Evolutionary conservation across 805 yeast species (phyloP).

Genomic region (Maudiozyma turicensis): DNA sequence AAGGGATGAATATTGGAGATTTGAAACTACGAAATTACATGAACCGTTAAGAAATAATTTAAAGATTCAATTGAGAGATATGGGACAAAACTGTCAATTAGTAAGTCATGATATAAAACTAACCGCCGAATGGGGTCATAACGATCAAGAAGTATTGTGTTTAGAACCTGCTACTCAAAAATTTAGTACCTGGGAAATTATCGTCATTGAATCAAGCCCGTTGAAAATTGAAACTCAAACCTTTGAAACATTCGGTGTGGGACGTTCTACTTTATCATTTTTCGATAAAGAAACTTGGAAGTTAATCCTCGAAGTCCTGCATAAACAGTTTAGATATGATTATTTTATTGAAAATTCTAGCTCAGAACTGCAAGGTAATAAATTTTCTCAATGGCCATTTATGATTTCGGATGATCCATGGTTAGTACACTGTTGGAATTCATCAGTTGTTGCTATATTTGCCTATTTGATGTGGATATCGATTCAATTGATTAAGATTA

Average conservation of each 20-base stretch:
- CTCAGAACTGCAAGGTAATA: conserved; percentile 1
- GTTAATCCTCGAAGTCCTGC: conserved; percentile 7
- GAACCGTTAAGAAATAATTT: conserved; percentile 42
- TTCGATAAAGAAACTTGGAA: not conserved
- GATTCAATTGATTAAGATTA: not conserved
- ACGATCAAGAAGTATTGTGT: conserved; percentile 85
- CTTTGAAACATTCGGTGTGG: not conserved
- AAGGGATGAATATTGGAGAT: conserved; percentile 57
- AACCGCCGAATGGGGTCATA: conserved; percentile 74
- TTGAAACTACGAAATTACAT: conserved; percentile 33
- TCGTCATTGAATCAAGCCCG: not conserved
- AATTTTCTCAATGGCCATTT: conserved; percentile 17
- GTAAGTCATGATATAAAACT: conserved; percentile 63
- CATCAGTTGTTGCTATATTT: conserved; percentile 8
- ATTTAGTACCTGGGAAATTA: conserved; percentile 4
- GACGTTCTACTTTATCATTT: not conserved
- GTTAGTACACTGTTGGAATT: conserved; percentile 12
- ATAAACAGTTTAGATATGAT: conserved; percentile 15
- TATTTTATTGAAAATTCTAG: conserved; percentile 11
- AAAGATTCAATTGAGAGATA: conserved; percentile 45
- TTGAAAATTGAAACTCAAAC: not conserved
- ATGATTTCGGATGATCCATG: not conserved
- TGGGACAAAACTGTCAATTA: conserved; percentile 57
- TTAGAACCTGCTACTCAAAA: conserved; percentile 47
- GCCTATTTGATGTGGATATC: conserved; percentile 2